These are phyloP conservation scores for Antrodiella citrinella DNA, from an alignment of 768 basidiomycete genomes.

Conservation along the genomic window DNA sequence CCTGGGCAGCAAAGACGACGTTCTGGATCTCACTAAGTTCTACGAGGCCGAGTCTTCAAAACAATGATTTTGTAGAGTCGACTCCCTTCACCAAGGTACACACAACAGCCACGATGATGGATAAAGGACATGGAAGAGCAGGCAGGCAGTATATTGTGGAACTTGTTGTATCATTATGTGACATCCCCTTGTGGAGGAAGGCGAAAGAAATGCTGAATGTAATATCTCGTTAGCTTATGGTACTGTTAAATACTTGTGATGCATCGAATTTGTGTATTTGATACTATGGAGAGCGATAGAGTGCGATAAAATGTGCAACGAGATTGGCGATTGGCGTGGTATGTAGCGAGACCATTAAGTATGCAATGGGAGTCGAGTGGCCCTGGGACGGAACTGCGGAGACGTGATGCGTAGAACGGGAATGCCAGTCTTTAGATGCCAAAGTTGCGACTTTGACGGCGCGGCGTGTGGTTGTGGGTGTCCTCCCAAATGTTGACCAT, in stretches of 20 bases:
- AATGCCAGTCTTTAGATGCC: background rate
- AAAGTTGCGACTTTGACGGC: background rate
- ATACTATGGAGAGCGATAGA: no score
- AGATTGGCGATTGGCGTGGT: no score
- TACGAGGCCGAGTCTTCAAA: slow-evolving; percentile 39
- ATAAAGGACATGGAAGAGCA: background rate
- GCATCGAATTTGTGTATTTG: background rate
- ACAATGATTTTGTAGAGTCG: slow-evolving; percentile 11
- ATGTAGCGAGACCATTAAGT: background rate
- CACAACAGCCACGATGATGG: background rate
- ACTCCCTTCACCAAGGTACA: background rate
- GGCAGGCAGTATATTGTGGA: background rate
- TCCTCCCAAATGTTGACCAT: slow-evolving; percentile 51
- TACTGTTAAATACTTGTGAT: background rate
- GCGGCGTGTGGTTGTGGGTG: background rate
- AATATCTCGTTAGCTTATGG: background rate
- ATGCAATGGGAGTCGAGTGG: background rate
- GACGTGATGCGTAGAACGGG: background rate
- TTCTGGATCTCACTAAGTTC: slow-evolving; percentile 82
- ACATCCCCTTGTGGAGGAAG: background rate
- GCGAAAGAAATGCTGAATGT: background rate
- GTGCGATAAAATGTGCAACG: no score
- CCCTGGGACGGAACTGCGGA: background rate
- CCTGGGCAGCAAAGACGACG: slow-evolving; percentile 90
- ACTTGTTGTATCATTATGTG: slow-evolving; percentile 5